Conservation (phyloP, 148 eudicot species). For the Salicornia ramosissima region DNA sequence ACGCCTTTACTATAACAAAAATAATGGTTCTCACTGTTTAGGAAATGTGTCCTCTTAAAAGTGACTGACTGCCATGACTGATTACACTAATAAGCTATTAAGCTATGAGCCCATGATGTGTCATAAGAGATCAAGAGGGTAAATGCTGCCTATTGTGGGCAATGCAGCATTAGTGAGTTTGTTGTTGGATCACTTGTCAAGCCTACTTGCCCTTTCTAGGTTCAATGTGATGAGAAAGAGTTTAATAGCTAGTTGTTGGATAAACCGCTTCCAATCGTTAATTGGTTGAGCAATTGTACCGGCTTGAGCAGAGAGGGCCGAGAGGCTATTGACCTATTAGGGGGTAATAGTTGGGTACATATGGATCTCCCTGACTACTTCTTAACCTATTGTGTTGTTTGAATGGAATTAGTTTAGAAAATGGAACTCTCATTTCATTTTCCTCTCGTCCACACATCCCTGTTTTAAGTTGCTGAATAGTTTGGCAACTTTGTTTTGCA, state of each 20-base stretch:
- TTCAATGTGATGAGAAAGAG: neutral
- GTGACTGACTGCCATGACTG: neutral
- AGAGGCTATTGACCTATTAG: neutral
- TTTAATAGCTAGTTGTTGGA: neutral
- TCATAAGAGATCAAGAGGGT: neutral
- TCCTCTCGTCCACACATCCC: neutral
- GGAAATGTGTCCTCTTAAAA: neutral
- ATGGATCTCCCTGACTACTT: neutral
- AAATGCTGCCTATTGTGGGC: neutral
- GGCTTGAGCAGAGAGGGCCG: neutral
- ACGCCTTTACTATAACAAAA: neutral
- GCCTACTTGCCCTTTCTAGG: neutral
- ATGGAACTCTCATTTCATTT: neutral
- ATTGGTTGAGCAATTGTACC: too few species aligned
- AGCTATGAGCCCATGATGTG: neutral
- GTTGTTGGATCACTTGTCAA: too few species aligned
- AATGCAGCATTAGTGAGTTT: too few species aligned
- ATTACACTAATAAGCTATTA: neutral
- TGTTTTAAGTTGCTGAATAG: neutral
- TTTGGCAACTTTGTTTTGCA: constrained; percentile 2
- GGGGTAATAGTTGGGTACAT: neutral
- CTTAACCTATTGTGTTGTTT: neutral
- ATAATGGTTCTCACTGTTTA: too few species aligned
- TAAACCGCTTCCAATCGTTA: neutral
- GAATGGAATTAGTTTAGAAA: neutral